Percentiles rank a stretch among this genome's conserved stretches.
phyloP scores from a whole-genome alignment of 495 filamentous ascomycete species.

The Aspergillus mulundensis region DNA sequence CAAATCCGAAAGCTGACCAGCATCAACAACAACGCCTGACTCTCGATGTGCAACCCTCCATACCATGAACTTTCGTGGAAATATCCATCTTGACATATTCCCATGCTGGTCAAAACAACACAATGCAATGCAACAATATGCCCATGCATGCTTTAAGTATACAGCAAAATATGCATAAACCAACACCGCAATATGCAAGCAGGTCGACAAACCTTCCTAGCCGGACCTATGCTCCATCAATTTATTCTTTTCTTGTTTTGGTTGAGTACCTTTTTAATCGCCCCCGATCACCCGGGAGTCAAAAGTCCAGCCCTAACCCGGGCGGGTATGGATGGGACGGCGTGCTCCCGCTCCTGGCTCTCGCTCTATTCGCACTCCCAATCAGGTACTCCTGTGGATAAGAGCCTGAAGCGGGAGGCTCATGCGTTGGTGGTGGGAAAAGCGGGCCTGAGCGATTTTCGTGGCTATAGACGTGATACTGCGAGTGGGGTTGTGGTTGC shows the following conservation, averaged over 20 bases:
- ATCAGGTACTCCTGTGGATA: neutral
- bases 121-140: conserved; percentile 1
- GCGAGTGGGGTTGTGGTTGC: neutral
- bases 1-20: neutral
- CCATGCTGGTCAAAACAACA: neutral
- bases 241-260: neutral
- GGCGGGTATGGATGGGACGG: neutral
- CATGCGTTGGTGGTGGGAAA: conserved; percentile 14
- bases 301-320: neutral
- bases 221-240: neutral
- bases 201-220: neutral
- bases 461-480: conserved; percentile 26
- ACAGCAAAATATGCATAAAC: neutral
- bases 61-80: no score
- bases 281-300: neutral
- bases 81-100: no score
- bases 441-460: conserved; percentile 33
- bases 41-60: no score
- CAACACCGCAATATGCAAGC: neutral
- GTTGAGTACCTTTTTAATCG: neutral
- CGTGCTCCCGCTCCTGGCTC: neutral
- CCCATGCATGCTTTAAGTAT: neutral
- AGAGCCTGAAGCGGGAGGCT: neutral
- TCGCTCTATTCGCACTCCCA: neutral
- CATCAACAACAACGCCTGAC: no score